Evolutionary conservation across 129 eudicot species (phyloP), one percentile per base, ranked within the genome.

Genomic region (Lactuca saligna): DNA sequence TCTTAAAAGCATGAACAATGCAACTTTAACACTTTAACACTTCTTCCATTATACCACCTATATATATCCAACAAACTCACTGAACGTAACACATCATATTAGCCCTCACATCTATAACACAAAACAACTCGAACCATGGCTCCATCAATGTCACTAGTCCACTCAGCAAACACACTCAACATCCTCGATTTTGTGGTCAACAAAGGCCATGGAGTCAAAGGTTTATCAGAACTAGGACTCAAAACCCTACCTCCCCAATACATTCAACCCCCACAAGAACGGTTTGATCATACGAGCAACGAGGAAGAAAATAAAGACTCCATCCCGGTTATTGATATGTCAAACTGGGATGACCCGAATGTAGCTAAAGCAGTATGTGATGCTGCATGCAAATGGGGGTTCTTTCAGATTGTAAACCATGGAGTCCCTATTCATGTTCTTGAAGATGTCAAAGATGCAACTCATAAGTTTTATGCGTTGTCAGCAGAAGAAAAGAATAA

Each of bases 311-410:
- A 16, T 8, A 56, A 63, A 5, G 69, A 78, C 14, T 68, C 80
- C 54, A 67, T 84, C 63, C 89, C 89, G 15, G 53, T 75, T 17
- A 74, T 84, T 56, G 84, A 85, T 63, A 73, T 87, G 69, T 76
- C 87, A 54, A 68, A 82, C 20, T 78, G 73, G 69, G 85, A 78
- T 57, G 88, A 82, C 37, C 85, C 84, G 3, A 73, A 66, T 8
- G 80, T 82, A 1, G 87, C 74, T 0, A 57, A 71, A n/a, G 68
- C 70, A 4, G 66, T 88, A 41, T 82, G 95, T 37, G 77, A 78
- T 11, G 95, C 95, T 0, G 84, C 95, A 3, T 72, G 57, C 29
- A 82, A 78, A 51, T 78, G 86, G 91, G 95, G 95, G 9, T 87
- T 87, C 73, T 84, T 87, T 75, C 87, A 84, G 72, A 72, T 87